Evolutionary conservation across 805 yeast species (phyloP).

Genomic region (Candida peoriensis): DNA sequence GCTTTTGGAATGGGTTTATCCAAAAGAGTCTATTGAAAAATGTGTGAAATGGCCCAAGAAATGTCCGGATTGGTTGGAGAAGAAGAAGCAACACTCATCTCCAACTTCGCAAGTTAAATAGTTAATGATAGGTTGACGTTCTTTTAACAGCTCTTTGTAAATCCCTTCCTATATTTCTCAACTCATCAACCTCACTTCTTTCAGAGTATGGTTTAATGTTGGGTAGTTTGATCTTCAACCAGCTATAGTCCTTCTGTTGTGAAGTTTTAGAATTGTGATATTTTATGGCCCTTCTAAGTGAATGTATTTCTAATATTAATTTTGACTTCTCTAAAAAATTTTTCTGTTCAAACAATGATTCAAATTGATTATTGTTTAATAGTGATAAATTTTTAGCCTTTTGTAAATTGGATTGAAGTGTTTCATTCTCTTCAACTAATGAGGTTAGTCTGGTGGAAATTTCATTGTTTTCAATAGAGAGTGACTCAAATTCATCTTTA

Average conservation of each 20-base stretch:
- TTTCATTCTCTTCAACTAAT: constrained; percentile 20
- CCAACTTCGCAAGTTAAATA: neutral
- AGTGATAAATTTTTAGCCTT: constrained; percentile 22
- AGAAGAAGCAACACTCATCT: too few relatives aligned
- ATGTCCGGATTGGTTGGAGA: neutral
- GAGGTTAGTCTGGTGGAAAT: constrained; percentile 13
- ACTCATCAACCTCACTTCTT: constrained; percentile 11
- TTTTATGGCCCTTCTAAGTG: constrained; percentile 30
- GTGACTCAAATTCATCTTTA: constrained; percentile 17
- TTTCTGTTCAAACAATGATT: constrained; percentile 29
- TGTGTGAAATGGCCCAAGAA: constrained; percentile 75
- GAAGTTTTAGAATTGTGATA: constrained; percentile 2
- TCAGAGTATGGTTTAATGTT: constrained; percentile 4
- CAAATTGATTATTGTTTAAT: constrained; percentile 28
- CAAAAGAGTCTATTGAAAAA: constrained; percentile 61
- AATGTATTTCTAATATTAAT: constrained; percentile 39
- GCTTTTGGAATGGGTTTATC: constrained; percentile 66
- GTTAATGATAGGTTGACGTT: neutral
- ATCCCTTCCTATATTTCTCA: constrained; percentile 17
- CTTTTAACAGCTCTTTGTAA: constrained; percentile 9
- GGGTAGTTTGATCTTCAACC: constrained; percentile 12
- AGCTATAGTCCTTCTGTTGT: constrained; percentile 1
- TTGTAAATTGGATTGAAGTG: constrained; percentile 24
- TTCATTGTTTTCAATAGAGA: constrained; percentile 9
- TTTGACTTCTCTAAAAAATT: constrained; percentile 29